phyloP scores from a whole-genome alignment of 2,329 filamentous ascomycete species.

The Rhynchosporium secalis region DNA sequence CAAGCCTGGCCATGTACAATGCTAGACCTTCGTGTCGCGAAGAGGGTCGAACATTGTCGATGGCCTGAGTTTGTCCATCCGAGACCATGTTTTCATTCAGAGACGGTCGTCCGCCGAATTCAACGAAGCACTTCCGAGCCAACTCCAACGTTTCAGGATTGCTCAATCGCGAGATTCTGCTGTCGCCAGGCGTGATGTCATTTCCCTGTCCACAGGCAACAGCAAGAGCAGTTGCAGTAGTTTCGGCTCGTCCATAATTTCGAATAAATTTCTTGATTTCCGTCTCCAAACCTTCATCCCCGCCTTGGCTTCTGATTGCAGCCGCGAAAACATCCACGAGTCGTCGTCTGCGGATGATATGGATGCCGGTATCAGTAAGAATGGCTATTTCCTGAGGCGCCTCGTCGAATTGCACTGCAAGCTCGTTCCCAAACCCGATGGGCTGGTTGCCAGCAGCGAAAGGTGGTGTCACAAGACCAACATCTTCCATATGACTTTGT shows the following conservation, averaged over 20 bases:
- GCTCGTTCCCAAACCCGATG: slow-evolving; percentile 87
- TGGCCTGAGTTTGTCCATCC: slow-evolving; percentile 61
- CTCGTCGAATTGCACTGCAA: slow-evolving; percentile 93
- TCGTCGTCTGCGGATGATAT: slow-evolving; percentile 78
- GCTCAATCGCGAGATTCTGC: slow-evolving; percentile 67
- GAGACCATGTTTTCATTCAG: slow-evolving; percentile 73
- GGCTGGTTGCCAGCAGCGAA: slow-evolving; percentile 69
- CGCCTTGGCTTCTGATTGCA: slow-evolving; percentile 69
- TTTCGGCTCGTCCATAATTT: slow-evolving; percentile 85
- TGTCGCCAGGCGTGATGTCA: slow-evolving; percentile 69
- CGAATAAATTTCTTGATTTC: slow-evolving; percentile 83
- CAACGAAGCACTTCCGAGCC: slow-evolving; percentile 85
- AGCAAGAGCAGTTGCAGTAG: slow-evolving; percentile 84
- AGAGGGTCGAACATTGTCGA: slow-evolving; percentile 84
- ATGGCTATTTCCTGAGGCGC: slow-evolving; percentile 82
- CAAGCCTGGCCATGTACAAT: slow-evolving; percentile 82
- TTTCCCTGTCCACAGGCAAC: slow-evolving; percentile 93
- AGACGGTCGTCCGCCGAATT: slow-evolving; percentile 84
- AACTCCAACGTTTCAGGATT: slow-evolving; percentile 85
- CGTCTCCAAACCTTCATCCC: slow-evolving; percentile 77
- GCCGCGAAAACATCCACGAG: slow-evolving; percentile 91
- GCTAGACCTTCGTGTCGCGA: slow-evolving; percentile 86
- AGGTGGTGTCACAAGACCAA: slow-evolving; percentile 73
- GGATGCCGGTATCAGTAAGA: slow-evolving; percentile 86
- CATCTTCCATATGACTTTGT: slow-evolving; percentile 71